A percentile compares a stretch with the other conserved stretches of the same genome.
Evolutionary conservation across 306 rosid species (phyloP).

Genomic region (Erythrophleum fordii): DNA sequence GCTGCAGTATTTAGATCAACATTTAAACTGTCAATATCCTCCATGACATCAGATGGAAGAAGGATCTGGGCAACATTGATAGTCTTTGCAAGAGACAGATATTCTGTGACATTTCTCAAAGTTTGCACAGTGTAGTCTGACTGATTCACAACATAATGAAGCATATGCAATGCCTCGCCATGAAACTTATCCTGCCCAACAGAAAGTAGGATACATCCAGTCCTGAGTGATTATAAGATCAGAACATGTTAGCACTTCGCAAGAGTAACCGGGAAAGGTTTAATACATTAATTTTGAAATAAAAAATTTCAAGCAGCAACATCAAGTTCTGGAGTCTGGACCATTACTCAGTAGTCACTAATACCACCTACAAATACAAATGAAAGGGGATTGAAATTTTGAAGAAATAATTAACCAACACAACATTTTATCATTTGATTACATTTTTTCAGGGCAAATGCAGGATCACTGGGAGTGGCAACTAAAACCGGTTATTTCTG

Average conservation of each 20-base stretch:
- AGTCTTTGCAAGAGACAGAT: constrained; percentile 91
- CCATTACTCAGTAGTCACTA: not conserved
- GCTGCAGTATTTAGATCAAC: constrained; percentile 80
- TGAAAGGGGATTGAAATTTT: not conserved
- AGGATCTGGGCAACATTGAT: constrained; percentile 76
- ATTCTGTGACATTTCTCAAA: constrained; percentile 85
- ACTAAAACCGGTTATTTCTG: not conserved
- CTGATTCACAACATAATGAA: constrained; percentile 86
- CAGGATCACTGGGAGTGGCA: not conserved
- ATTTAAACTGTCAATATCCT: constrained; percentile 75
- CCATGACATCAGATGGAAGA: constrained; percentile 85
- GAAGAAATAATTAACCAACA: constrained; percentile 15
- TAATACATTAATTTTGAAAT: not conserved
- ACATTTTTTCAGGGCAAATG: not conserved
- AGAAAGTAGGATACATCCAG: constrained; percentile 86
- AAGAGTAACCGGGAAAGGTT: constrained; percentile 8
- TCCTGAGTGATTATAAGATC: constrained; percentile 59
- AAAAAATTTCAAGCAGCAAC: not conserved
- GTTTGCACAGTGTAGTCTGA: constrained; percentile 86
- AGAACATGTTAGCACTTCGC: constrained; percentile 35
- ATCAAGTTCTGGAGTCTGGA: not conserved
- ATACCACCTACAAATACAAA: not conserved
- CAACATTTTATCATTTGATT: not conserved
- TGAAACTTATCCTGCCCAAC: constrained; percentile 88
- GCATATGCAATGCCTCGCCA: constrained; percentile 72